Evolutionary conservation across 2,329 filamentous ascomycete genomes (phyloP).

Genomic region (Blastomyces parvus): DNA sequence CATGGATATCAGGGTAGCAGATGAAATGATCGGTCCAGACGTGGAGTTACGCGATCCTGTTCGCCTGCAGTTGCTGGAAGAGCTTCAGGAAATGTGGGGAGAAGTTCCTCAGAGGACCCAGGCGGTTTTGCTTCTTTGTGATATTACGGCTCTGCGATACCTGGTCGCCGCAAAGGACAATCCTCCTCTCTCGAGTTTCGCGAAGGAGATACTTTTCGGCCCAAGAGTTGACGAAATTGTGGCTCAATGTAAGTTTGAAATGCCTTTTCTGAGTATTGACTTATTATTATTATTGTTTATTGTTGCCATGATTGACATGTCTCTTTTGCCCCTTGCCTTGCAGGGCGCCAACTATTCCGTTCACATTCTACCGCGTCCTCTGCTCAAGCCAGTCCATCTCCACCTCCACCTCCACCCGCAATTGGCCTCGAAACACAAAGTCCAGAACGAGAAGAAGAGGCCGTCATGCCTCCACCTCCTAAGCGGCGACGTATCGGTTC

Average conservation of each 20-base stretch:
- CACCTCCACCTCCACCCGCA: no score
- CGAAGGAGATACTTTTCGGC: not conserved
- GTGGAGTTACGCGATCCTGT: constrained; percentile 5
- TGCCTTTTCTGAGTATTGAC: not conserved
- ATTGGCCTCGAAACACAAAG: not conserved
- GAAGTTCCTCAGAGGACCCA: constrained; percentile 7
- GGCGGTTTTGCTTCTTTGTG: not conserved
- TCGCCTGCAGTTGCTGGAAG: constrained; percentile 5
- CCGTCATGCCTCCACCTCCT: not conserved
- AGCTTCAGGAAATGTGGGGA: not conserved
- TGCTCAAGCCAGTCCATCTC: not conserved
- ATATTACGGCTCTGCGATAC: not conserved
- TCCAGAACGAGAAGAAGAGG: not conserved
- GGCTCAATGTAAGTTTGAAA: not conserved
- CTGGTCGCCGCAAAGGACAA: not conserved
- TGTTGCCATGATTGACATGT: constrained; percentile 2
- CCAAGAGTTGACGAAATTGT: not conserved
- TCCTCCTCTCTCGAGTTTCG: not conserved
- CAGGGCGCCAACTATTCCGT: not conserved
- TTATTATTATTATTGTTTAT: not conserved
- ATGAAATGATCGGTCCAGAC: constrained; percentile 3
- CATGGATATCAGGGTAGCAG: no score
- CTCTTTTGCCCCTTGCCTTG: not conserved
- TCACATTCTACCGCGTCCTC: not conserved
- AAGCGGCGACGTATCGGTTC: not conserved